Percentiles rank a stretch among this genome's conserved stretches.
These are phyloP conservation scores for Aspergillus luchuensis DNA, from an alignment of 2,329 filamentous ascomycete genomes.

Conservation along the genomic window DNA sequence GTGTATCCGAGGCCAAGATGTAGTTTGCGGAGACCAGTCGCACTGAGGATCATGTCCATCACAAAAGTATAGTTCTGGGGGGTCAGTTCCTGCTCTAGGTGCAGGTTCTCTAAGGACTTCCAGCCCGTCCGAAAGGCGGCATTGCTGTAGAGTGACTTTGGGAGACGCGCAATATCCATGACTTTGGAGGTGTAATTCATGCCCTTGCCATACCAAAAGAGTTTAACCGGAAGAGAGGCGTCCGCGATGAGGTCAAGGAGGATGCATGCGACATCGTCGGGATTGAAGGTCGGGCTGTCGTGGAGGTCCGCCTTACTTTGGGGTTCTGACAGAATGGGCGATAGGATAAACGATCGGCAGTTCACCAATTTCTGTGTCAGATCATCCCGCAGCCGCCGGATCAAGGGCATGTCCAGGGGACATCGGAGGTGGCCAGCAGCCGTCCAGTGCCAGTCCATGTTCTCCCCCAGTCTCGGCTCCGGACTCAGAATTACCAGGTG, in stretches of 20 bases:
- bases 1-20: conserved; percentile 13
- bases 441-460: conserved; percentile 12
- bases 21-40: conserved; percentile 11
- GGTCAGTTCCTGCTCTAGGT: conserved; percentile 16
- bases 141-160: conserved; percentile 12
- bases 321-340: conserved; percentile 5
- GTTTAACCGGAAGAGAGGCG: conserved; percentile 10
- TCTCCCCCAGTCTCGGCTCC: conserved; percentile 14
- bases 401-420: conserved; percentile 6
- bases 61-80: conserved; percentile 16
- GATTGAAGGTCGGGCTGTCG: conserved; percentile 5
- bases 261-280: conserved; percentile 13
- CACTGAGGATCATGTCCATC: conserved; percentile 11
- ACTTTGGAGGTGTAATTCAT: conserved; percentile 12
- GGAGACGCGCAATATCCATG: conserved; percentile 13
- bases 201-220: conserved; percentile 18
- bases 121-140: conserved; percentile 10
- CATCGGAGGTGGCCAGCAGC: conserved; percentile 11
- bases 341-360: conserved; percentile 17
- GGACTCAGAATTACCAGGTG: conserved; percentile 15
- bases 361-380: conserved; percentile 3
- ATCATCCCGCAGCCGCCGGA: conserved; percentile 12
- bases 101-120: conserved; percentile 11
- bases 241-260: conserved; percentile 14
- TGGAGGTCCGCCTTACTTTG: neutral